phyloP scores from a whole-genome alignment of 1,139 yeast species.

The Hemisphaericaspora lyxosophila region DNA sequence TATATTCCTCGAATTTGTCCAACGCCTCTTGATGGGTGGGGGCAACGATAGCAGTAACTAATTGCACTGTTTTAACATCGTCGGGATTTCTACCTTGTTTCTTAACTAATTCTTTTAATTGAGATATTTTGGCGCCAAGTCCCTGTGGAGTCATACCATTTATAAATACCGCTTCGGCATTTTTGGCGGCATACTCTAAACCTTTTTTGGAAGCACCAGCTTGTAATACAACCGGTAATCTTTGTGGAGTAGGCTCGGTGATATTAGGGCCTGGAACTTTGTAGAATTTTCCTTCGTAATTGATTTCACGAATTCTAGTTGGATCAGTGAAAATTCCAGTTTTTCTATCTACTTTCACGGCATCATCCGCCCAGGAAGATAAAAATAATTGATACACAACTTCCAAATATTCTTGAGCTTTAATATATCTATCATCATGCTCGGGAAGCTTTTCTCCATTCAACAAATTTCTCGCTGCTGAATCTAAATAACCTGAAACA shows the following conservation, averaged over 20 bases:
- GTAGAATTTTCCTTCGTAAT: conserved; percentile 37
- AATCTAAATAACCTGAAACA: conserved; percentile 40
- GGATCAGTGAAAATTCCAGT: conserved; percentile 28
- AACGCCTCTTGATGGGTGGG: conserved; percentile 36
- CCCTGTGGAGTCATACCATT: conserved; percentile 30
- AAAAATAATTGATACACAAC: conserved; percentile 39
- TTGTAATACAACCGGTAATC: conserved; percentile 44
- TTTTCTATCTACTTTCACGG: conserved; percentile 30
- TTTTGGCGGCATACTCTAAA: conserved; percentile 40
- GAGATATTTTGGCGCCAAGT: conserved; percentile 25
- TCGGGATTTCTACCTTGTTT: conserved; percentile 30
- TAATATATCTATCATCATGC: conserved; percentile 40
- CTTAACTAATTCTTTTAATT: conserved; percentile 26
- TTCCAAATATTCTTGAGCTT: conserved; percentile 43
- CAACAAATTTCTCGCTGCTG: conserved; percentile 40
- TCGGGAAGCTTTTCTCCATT: conserved; percentile 36
- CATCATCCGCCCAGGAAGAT: conserved; percentile 49
- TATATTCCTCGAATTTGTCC: conserved; percentile 27
- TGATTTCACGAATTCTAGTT: conserved; percentile 17
- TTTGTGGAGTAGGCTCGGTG: conserved; percentile 43
- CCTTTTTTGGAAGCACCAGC: conserved; percentile 49
- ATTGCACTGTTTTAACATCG: conserved; percentile 30
- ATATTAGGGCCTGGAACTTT: conserved; percentile 47
- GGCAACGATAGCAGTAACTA: conserved; percentile 31
- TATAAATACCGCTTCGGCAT: conserved; percentile 43